Evolutionary conservation across 2,329 filamentous ascomycete genomes (phyloP).

Genomic region (Ophiostoma himal-ulmi): DNA sequence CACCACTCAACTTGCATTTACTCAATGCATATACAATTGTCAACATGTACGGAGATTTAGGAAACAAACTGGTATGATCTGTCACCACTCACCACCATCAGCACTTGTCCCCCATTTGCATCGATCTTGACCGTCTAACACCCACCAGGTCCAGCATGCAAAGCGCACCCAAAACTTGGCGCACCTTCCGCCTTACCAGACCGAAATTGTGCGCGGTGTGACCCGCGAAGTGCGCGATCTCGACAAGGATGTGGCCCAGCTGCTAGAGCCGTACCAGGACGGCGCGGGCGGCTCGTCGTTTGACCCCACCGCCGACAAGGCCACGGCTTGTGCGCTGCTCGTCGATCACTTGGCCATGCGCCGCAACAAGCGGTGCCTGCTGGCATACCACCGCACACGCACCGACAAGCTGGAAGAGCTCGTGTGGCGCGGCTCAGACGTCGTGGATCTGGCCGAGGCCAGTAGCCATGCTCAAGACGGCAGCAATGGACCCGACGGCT

Average conservation of each 20-base stretch:
- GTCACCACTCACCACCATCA: neutral
- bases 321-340: conserved; percentile 78
- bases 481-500: conserved; percentile 31
- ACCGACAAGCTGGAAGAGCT: conserved; percentile 89
- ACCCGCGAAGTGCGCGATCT: conserved; percentile 90
- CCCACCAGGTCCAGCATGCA: conserved; percentile 76
- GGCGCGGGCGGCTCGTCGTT: conserved; percentile 49
- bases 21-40: neutral
- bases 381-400: conserved; percentile 87
- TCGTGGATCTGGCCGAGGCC: conserved; percentile 61
- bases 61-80: conserved; percentile 68
- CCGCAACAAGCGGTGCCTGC: conserved; percentile 87
- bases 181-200: conserved; percentile 85
- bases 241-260: conserved; percentile 72
- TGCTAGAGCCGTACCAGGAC: conserved; percentile 76
- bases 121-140: conserved; percentile 12
- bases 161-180: conserved; percentile 85
- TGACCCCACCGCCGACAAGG: conserved; percentile 75
- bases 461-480: conserved; percentile 43
- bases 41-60: conserved; percentile 79
- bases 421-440: conserved; percentile 83
- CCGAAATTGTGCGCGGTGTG: conserved; percentile 80
- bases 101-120: too few species aligned
- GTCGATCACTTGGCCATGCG: conserved; percentile 95
- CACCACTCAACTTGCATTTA: neutral